Base-by-base conservation (phyloP, 2,329 filamentous ascomycete genomes). In the Colletotrichum filicis region DNA sequence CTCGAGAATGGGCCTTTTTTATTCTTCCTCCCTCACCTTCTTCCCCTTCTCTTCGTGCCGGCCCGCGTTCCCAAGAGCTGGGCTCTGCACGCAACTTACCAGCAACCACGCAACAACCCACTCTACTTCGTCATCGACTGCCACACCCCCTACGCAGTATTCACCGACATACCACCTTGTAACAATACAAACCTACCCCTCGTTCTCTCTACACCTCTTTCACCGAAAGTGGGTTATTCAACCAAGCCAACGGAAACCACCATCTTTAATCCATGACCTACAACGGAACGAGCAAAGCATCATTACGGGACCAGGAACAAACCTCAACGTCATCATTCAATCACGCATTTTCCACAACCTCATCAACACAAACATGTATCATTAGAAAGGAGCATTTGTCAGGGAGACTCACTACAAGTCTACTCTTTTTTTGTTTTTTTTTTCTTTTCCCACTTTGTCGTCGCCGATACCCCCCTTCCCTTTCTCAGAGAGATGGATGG, bases 381-480 rank as follows among this genome's bases (percentile, higher is more conserved):
- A 68, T 59, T 72, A 72, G 65, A 72, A 64, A 24, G 26, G 28
- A 68, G 65, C 59, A 64, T 59, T 49, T 72, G 58, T 59, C 37
- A 24, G 26, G 12, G 57, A 61, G 24, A 30, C 12, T 6, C 22
- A 32, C 12, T 19, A 52, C 52, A 24, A 24, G 32, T 56, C 46
- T 24, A n/a, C 28, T 16, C 37, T 37, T 60, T 55, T 56, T 56
- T 49, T 26, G 5, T 37, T 28, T 49, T 63, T 60, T 32, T 63
- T 60, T 32, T 60, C 24, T n/a, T n/a, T 62, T 52, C 16, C 46
- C 55, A 69, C 71, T 73, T 71, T 72, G 71, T 72, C 68, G 72
- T 74, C 72, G 72, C 72, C 63, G 72, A 74, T 74, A 74, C 72
- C 72, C 72, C 71, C 68, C 68, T 74, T 71, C 62, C 67, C 71